phyloP scores from a whole-genome alignment of 257 asterid genomes.

The Linaria vulgaris region DNA sequence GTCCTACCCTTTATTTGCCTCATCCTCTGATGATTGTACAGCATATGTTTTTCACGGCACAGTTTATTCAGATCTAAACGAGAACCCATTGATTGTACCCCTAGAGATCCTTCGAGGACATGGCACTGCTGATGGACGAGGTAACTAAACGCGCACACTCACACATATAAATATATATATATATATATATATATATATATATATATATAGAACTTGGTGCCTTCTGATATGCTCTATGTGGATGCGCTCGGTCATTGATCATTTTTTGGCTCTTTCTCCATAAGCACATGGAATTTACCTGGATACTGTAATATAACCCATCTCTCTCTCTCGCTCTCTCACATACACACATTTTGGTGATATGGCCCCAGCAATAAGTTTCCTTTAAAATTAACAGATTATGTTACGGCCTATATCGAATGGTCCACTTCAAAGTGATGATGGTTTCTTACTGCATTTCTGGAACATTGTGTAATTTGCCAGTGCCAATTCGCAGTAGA shows the following conservation, averaged over 20 bases:
- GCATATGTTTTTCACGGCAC: slow-evolving; percentile 87
- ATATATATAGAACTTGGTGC: too few relatives aligned
- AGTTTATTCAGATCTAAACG: slow-evolving; percentile 92
- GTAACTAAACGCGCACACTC: slow-evolving; percentile 32
- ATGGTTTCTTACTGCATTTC: too few relatives aligned
- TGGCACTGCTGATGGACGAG: slow-evolving; percentile 69
- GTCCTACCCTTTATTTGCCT: slow-evolving; percentile 84
- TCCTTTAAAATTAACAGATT: too few relatives aligned
- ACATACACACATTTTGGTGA: background rate
- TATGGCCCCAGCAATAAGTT: background rate
- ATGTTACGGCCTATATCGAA: too few relatives aligned
- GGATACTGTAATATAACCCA: background rate
- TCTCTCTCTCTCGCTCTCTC: background rate
- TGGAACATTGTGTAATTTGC: too few relatives aligned
- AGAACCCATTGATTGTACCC: slow-evolving; percentile 86
- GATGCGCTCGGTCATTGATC: background rate
- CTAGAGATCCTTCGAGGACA: slow-evolving; percentile 92
- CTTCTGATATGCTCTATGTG: background rate
- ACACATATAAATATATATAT: background rate
- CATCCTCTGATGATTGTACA: slow-evolving; percentile 90
- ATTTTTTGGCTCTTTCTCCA: background rate
- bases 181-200: background rate
- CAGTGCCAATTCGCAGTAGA: too few relatives aligned
- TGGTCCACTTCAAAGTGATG: too few relatives aligned
- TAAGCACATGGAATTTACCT: background rate